phyloP scores from a whole-genome alignment of 495 filamentous ascomycete genomes.

The Ascodesmis nigricans region DNA sequence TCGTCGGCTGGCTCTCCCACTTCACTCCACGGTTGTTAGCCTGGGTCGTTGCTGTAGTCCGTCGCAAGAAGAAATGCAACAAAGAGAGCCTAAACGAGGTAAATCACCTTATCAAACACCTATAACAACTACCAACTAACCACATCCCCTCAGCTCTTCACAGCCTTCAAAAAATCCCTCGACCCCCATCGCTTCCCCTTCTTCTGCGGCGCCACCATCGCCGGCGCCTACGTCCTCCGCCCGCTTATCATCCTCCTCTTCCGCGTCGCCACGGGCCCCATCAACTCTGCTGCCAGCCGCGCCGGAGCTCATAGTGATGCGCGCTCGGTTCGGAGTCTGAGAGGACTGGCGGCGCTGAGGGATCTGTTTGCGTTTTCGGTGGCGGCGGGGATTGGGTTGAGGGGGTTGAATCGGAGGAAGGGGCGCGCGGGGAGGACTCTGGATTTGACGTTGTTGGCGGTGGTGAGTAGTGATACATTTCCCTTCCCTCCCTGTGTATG shows the following conservation, averaged over 20 bases:
- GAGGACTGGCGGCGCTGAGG: too few relatives aligned
- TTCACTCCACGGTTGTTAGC: conserved; percentile 43
- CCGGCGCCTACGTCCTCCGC: conserved; percentile 54
- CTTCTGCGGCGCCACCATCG: conserved; percentile 57
- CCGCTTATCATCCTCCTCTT: conserved; percentile 15
- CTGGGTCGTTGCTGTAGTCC: conserved; percentile 29
- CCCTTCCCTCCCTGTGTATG: not conserved
- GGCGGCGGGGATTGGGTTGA: too few relatives aligned
- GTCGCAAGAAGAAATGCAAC: conserved; percentile 29
- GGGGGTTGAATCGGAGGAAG: conserved; percentile 16
- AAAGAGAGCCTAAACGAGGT: conserved; percentile 13
- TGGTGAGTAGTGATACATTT: conserved; percentile 24
- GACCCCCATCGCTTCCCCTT: conserved; percentile 47
- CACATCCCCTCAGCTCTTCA: conserved; percentile 19
- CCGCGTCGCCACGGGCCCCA: not conserved
- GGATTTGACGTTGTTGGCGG: conserved; percentile 67
- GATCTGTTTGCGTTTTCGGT: too few relatives aligned
- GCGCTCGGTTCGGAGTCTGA: too few relatives aligned
- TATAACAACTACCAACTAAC: too few relatives aligned
- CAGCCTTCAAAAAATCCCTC: conserved; percentile 24
- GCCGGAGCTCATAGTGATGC: too few relatives aligned
- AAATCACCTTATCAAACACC: too few relatives aligned
- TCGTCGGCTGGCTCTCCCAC: conserved; percentile 49
- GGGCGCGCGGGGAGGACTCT: conserved; percentile 53
- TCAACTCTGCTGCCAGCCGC: too few relatives aligned